Percentiles rank a stretch among this genome's conserved stretches.
These are phyloP conservation scores for Inonotus hispidus DNA, from an alignment of 1,284 basidiomycete genomes.

Conservation along the genomic window DNA sequence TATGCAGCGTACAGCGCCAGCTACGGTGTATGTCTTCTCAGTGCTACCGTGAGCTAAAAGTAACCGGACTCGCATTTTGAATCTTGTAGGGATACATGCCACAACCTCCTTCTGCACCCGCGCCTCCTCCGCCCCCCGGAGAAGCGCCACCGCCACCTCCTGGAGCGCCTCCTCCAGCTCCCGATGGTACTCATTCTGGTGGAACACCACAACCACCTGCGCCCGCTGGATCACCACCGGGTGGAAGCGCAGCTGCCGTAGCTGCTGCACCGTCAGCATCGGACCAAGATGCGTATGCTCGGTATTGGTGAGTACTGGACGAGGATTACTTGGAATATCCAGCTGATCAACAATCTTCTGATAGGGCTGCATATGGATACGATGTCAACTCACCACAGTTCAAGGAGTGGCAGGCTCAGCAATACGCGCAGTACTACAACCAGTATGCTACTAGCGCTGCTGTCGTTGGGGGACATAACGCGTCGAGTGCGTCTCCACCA, in stretches of 20 bases:
- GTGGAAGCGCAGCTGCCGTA: constrained; percentile 27
- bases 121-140: constrained; percentile 54
- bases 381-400: constrained; percentile 80
- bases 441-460: constrained; percentile 31
- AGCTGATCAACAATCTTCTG: background rate
- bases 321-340: background rate
- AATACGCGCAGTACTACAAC: constrained; percentile 69
- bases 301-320: constrained; percentile 54
- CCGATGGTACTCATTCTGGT: too few relatives aligned
- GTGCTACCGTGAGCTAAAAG: constrained; percentile 7
- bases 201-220: constrained; percentile 28
- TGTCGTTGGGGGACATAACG: background rate
- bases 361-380: constrained; percentile 83
- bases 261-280: constrained; percentile 44
- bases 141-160: constrained; percentile 37
- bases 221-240: constrained; percentile 28
- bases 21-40: constrained; percentile 49
- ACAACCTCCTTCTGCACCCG: constrained; percentile 51
- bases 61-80: constrained; percentile 20
- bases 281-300: constrained; percentile 59
- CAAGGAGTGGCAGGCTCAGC: constrained; percentile 70
- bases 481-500: constrained; percentile 9
- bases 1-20: constrained; percentile 61
- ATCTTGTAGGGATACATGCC: constrained; percentile 55
- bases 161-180: constrained; percentile 31